Evolutionary conservation across 208 protist species (phyloP), one percentile per base, ranked within the genome.

Genomic region (Trichomonas gallinae): DNA sequence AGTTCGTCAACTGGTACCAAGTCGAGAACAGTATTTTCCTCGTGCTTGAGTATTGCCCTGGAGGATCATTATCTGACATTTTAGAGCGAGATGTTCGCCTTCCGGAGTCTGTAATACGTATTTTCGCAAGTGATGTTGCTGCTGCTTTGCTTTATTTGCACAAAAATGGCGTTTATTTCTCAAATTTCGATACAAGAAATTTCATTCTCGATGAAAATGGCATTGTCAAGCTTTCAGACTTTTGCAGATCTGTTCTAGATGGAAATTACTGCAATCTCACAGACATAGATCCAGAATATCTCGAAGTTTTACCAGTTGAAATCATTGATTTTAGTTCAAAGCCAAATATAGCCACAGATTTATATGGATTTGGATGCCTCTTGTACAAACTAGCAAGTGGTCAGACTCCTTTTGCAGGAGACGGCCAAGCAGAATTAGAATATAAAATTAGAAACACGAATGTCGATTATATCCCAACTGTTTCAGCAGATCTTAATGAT

Each of bases 21-120:
- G 26, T 44, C 26, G 44, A 48, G 8, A 93, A 34, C 36, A 34
- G 44, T 21, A 34, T 93, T 38, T 93, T 38, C 45, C 2, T 93
- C 13, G 44, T 93, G 48, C 44, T 93, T 26, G 87, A 93, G 44
- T 93, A 93, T 93, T 93, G 87, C n/a, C 87, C 87, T 48, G 87
- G 87, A 34, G 87, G 87, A 38, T 48, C 40, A 49, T 44, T 93
- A 34, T 51, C 26, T 34, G 87, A 93, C 26, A 17, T 93, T 34
- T 51, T 93, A 38, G 87, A 93, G 26, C 40, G 87, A 48, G 87
- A 93, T 51, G 87, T 51, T n/a, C 21, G 87, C 4, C 87, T 93
- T 93, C 87, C 87, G 26, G 87, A 93, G 31, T 51, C 44, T 9
- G 31, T 93, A 36, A 38, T 93, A 42, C 40, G 87, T 51, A 93